Evolutionary conservation across 2,329 filamentous ascomycete species (phyloP).

Genomic region (Bipolaris victoriae): DNA sequence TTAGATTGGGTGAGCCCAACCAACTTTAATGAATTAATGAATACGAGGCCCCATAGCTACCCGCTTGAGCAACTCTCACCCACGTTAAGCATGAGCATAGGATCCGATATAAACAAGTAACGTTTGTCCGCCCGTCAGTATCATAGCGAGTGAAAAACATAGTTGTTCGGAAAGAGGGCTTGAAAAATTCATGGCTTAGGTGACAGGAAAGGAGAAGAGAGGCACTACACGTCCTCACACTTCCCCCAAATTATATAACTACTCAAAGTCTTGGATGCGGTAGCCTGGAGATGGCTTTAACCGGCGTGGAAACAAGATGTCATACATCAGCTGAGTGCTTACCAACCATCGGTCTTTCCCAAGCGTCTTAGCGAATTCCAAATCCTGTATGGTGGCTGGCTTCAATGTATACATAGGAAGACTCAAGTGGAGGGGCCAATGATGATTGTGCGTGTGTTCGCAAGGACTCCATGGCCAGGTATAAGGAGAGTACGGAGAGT

Average conservation of each 20-base stretch:
- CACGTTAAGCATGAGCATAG: conserved; percentile 32
- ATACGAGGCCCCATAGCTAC: conserved; percentile 24
- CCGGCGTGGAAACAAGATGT: conserved; percentile 20
- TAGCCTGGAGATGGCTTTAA: conserved; percentile 29
- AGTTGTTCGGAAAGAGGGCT: conserved; percentile 8
- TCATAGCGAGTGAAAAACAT: conserved; percentile 21
- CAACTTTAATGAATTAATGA: conserved; percentile 7
- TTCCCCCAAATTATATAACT: conserved; percentile 20
- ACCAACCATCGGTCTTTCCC: conserved; percentile 21
- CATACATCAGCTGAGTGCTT: conserved; percentile 32
- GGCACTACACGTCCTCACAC: conserved; percentile 25
- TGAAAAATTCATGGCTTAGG: conserved; percentile 14
- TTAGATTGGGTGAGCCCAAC: conserved; percentile 24
- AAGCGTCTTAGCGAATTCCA: conserved; percentile 27
- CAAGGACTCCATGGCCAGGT: background rate
- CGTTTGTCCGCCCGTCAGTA: conserved; percentile 8
- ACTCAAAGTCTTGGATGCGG: conserved; percentile 20
- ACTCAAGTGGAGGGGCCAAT: conserved; percentile 7
- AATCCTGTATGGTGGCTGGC: conserved; percentile 18
- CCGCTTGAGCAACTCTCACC: conserved; percentile 23
- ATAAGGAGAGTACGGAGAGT: conserved; percentile 2
- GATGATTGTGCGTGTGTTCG: conserved; percentile 8
- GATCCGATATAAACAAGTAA: conserved; percentile 23
- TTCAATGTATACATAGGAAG: conserved; percentile 13
- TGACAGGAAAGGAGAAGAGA: conserved; percentile 19